phyloP scores from a whole-genome alignment of 129 eudicot genomes.

The Helianthus annuus region HanXRQr2.0-SUNRISE NC_035446.2:68695715-68696214 shows the following conservation, averaged over 20 bases:
- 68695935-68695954: conserved; percentile 65
- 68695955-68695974: conserved; percentile 51
- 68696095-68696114: too few species aligned
- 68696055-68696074: too few species aligned
- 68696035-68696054: too few species aligned
- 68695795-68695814: conserved; percentile 70
- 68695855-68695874: background rate
- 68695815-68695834: background rate
- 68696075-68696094: too few species aligned
- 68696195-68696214: too few species aligned
- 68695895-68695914: background rate
- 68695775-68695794: conserved; percentile 84
- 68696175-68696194: too few species aligned
- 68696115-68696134: too few species aligned
- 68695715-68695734: background rate
- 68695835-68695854: background rate
- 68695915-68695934: conserved; percentile 46
- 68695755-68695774: conserved; percentile 81
- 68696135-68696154: too few species aligned
- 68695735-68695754: conserved; percentile 62
- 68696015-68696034: too few species aligned
- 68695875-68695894: too few species aligned
- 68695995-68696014: too few species aligned
- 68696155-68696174: too few species aligned
- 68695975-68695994: background rate